Percentiles rank a stretch among this genome's conserved stretches.
phyloP scores from a whole-genome alignment of 257 asterid species.

The Salvia splendens region DNA sequence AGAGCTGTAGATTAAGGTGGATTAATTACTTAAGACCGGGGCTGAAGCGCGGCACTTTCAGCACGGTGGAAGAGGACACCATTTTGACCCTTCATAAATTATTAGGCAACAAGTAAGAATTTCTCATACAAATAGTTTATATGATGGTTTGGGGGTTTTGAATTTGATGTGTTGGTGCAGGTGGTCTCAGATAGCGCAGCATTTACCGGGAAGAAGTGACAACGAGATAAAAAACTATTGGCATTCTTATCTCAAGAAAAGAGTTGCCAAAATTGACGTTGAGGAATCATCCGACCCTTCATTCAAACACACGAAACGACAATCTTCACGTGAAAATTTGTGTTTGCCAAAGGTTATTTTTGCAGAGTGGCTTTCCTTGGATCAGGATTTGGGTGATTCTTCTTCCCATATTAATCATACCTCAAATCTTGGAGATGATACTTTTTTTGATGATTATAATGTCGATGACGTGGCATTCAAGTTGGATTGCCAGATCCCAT shows the following conservation, averaged over 20 bases:
- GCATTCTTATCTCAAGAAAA: conserved; percentile 75
- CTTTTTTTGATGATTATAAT: conserved; percentile 25
- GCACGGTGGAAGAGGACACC: conserved; percentile 53
- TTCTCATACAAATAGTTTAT: background rate
- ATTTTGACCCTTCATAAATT: conserved; percentile 62
- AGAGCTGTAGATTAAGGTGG: conserved; percentile 93
- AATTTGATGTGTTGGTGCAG: conserved; percentile 31
- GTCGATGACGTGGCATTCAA: conserved; percentile 2
- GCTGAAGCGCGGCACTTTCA: conserved; percentile 64
- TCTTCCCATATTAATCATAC: background rate
- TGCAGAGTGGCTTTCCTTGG: conserved; percentile 73
- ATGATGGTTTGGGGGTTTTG: no score
- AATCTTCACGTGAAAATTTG: conserved; percentile 37
- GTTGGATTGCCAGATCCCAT: background rate
- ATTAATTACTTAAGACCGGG: conserved; percentile 84
- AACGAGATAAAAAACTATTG: conserved; percentile 72
- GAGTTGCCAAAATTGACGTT: conserved; percentile 36
- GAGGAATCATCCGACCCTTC: background rate
- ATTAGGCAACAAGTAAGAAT: conserved; percentile 83
- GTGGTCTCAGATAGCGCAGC: conserved; percentile 78
- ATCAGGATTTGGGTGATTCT: conserved; percentile 30
- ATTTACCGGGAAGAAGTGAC: conserved; percentile 78
- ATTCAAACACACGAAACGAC: conserved; percentile 22
- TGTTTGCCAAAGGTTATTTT: conserved; percentile 66
- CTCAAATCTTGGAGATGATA: conserved; percentile 42